Percentiles rank a stretch among this genome's conserved stretches.
These are phyloP conservation scores for Pseudopyrenochaeta lycopersici DNA, from an alignment of 2,329 filamentous ascomycete species.

Conservation along the genomic window DNA sequence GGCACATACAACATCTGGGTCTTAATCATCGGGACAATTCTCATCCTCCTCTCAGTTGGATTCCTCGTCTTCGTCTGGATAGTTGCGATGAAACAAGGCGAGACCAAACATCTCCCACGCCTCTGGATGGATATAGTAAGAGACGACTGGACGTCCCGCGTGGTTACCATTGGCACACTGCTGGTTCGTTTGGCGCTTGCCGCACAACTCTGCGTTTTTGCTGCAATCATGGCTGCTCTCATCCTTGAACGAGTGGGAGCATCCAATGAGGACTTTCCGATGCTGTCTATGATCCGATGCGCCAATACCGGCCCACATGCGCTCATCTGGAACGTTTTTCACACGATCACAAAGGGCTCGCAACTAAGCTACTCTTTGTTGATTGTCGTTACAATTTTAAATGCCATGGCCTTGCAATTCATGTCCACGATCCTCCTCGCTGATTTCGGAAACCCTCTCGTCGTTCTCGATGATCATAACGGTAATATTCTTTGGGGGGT, in stretches of 20 bases:
- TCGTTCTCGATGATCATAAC: not conserved
- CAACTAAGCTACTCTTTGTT: not conserved
- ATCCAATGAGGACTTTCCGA: not conserved
- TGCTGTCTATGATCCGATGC: not conserved
- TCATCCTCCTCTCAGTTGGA: not conserved
- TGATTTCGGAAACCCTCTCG: not conserved
- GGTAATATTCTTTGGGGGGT: not conserved
- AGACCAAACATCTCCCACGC: not conserved
- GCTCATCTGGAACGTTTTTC: not conserved
- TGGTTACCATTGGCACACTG: not conserved
- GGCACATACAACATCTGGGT: constrained; percentile 2
- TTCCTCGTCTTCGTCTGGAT: not conserved
- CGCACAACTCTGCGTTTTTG: not conserved
- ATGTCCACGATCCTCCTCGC: constrained; percentile 1
- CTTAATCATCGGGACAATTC: not conserved
- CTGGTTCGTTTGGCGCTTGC: not conserved
- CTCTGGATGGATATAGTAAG: not conserved
- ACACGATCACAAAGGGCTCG: not conserved
- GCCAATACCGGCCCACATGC: constrained; percentile 1
- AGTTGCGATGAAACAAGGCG: not conserved
- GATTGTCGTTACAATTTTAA: not conserved
- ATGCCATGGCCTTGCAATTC: not conserved
- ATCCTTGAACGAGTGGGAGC: constrained; percentile 1
- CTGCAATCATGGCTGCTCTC: constrained; percentile 1
- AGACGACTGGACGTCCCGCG: not conserved